These are phyloP conservation scores for Podospora conica DNA, from an alignment of 495 filamentous ascomycete genomes.

Conservation along the genomic window DNA sequence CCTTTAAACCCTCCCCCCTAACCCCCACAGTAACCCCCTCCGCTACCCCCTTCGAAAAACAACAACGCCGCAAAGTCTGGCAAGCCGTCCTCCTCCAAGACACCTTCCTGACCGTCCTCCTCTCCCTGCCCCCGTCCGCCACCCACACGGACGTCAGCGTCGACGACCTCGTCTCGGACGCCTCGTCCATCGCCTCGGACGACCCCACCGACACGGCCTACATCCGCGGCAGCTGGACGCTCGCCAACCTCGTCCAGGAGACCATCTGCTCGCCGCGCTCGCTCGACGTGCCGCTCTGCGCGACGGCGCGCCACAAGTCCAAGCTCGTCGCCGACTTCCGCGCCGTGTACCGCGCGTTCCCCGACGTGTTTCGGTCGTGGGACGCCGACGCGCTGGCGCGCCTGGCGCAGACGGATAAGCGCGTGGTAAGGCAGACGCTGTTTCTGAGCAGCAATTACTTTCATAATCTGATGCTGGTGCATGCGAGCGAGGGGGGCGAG, in stretches of 20 bases:
- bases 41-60: conserved; percentile 56
- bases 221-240: conserved; percentile 63
- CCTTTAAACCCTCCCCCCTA: not conserved
- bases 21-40: conserved; percentile 43
- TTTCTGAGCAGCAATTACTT: conserved; percentile 67
- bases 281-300: conserved; percentile 56
- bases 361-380: conserved; percentile 55
- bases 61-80: conserved; percentile 66
- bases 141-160: conserved; percentile 66
- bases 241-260: conserved; percentile 65
- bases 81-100: conserved; percentile 69
- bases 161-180: conserved; percentile 53
- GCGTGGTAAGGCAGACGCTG: conserved; percentile 59
- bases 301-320: conserved; percentile 51
- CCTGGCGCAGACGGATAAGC: conserved; percentile 47
- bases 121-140: conserved; percentile 63
- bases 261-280: conserved; percentile 61
- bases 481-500: conserved; percentile 53
- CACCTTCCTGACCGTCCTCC: conserved; percentile 68
- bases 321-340: conserved; percentile 57
- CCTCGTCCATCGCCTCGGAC: conserved; percentile 40
- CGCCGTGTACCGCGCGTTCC: conserved; percentile 57
- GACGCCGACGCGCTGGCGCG: conserved; percentile 46
- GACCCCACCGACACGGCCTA: conserved; percentile 58
- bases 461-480: conserved; percentile 67